Conservation (phyloP, 2,329 filamentous ascomycete species). For the Parascedosporium putredinis region DNA sequence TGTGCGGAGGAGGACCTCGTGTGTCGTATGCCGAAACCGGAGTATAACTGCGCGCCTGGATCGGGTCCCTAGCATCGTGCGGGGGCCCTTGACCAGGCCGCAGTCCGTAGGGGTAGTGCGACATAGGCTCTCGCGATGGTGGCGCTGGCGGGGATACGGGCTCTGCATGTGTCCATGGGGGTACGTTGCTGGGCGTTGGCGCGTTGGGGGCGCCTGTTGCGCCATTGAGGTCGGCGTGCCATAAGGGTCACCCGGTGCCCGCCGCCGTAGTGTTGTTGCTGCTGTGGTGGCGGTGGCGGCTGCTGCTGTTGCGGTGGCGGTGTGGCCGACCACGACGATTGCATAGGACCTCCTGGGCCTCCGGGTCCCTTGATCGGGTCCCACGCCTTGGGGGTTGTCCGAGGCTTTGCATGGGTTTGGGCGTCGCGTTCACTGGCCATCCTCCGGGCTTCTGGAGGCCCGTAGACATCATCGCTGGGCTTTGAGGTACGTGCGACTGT, state of each 20-base stretch:
- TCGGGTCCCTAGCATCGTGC: conserved; percentile 28
- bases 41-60: conserved; percentile 34
- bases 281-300: conserved; percentile 22
- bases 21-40: conserved; percentile 30
- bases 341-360: not conserved
- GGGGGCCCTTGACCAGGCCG: conserved; percentile 30
- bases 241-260: conserved; percentile 7
- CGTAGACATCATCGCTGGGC: conserved; percentile 9
- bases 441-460: conserved; percentile 19
- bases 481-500: conserved; percentile 17
- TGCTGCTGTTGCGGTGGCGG: conserved; percentile 22
- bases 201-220: conserved; percentile 19
- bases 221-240: not conserved
- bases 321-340: conserved; percentile 11
- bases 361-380: not conserved
- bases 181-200: conserved; percentile 20
- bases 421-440: conserved; percentile 26
- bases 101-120: conserved; percentile 31
- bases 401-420: conserved; percentile 19
- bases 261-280: conserved; percentile 17
- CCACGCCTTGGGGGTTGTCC: conserved; percentile 12
- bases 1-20: conserved; percentile 25
- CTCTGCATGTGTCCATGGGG: conserved; percentile 20
- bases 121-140: conserved; percentile 7
- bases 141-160: not conserved